Evolutionary conservation across 305 asterid genomes (phyloP).

Genomic region (Salvia sclarea): DNA sequence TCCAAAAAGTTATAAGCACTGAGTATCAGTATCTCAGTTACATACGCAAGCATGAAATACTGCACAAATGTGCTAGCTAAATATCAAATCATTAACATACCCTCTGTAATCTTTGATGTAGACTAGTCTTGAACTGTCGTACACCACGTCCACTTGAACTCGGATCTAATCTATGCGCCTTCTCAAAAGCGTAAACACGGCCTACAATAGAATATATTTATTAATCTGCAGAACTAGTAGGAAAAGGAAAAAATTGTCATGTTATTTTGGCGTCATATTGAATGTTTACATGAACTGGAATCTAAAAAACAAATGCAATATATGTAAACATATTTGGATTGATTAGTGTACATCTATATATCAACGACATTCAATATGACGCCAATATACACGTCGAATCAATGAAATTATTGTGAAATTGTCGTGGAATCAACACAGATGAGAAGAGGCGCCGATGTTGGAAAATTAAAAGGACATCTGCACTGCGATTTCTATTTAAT

Average conservation of each 20-base stretch:
- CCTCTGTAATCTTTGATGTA: slow-evolving; percentile 89
- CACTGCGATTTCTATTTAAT: background rate
- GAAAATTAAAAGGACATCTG: background rate
- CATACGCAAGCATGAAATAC: no score
- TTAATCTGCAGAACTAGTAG: background rate
- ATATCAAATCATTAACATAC: slow-evolving; percentile 36
- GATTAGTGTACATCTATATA: background rate
- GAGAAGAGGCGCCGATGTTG: background rate
- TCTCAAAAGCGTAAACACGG: slow-evolving; percentile 97
- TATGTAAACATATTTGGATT: background rate
- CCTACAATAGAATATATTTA: slow-evolving; percentile 42
- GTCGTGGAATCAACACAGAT: no score
- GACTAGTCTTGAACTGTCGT: slow-evolving; percentile 93
- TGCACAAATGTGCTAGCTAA: background rate
- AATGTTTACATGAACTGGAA: background rate
- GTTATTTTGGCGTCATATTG: background rate
- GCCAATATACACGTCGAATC: background rate
- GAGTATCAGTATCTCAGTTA: no score
- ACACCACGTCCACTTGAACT: slow-evolving; percentile 98
- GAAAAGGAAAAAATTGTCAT: no score
- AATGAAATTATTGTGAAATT: background rate
- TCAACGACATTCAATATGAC: background rate
- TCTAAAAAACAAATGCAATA: background rate
- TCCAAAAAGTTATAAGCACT: background rate
- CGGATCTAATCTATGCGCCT: slow-evolving; percentile 92